Base-by-base conservation (phyloP, 148 eudicot species). In the Linanthus parryae region DNA sequence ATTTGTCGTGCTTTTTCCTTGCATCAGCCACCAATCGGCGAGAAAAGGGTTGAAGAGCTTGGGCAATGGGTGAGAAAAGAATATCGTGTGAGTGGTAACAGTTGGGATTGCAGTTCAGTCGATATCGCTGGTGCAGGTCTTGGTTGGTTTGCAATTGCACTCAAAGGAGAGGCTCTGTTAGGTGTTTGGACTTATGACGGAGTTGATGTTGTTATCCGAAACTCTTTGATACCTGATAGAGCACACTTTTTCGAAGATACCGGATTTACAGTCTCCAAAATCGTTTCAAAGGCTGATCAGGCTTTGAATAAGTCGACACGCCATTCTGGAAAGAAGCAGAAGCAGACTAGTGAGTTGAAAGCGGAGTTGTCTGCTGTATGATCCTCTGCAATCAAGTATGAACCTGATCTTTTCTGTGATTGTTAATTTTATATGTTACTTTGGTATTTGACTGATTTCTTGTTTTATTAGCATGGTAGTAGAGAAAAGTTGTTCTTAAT, bases 91-190 rank as follows among this genome's bases (percentile, higher is more conserved):
- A 61, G 11, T 58, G 99, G 99, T 45, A 65, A 70, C 50, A 64
- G 47, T 48, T 87, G 99, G 96, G 85, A 84, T 40, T 67, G 83
- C 13, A 92, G 90, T 52, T 77, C 72, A 44, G 76, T 66, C 20
- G 99, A 92, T 55, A 58, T 92, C 44, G 96, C 88, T 19, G 80
- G 73, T 52, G 74, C 87, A 44, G 99, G 99, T 56, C 70, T 92
- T 40, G 99, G 99, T 55, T 92, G 99, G 99, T 84, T 87, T 92
- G 85, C 90, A 54, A 72, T 92, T 52, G 94, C 81, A 63, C 74
- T 87, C 20, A 84, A 73, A 67, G 99, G 99, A 44, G 83, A 92
- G 43, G 94, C 85, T 44, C 41, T 16, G 1, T 15, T 87, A 15
- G 70, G 80, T 55, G 79, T 82, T 51, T 92, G 99, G 96, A 81